Percentiles rank a stretch among this genome's conserved stretches.
Conservation (phyloP, 169 alveolate genomes). For the Plasmodium vinckei region DNA sequence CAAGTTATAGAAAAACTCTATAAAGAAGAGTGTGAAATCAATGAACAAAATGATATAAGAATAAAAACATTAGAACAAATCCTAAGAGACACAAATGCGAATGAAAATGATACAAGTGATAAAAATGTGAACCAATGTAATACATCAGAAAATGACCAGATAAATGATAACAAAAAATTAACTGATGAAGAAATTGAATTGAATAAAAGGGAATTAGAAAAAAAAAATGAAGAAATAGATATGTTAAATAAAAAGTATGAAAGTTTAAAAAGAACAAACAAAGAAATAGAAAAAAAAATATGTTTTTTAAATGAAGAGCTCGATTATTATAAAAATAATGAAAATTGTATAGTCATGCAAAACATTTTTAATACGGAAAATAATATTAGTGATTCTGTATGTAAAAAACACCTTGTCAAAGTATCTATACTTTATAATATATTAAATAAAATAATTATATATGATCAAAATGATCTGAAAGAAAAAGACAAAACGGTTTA, state of each 20-base stretch:
- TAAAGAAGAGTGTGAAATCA: constrained; percentile 49
- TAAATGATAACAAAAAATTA: background rate
- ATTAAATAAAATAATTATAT: constrained; percentile 48
- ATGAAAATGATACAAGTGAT: constrained; percentile 1
- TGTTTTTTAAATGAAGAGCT: constrained; percentile 62
- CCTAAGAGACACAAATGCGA: constrained; percentile 13
- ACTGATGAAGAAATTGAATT: constrained; percentile 17
- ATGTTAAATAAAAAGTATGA: constrained; percentile 55
- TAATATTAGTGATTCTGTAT: constrained; percentile 50
- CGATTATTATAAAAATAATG: constrained; percentile 76
- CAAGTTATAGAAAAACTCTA: constrained; percentile 62
- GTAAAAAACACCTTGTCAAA: constrained; percentile 54
- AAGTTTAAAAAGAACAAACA: constrained; percentile 52
- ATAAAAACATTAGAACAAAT: constrained; percentile 37
- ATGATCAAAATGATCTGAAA: constrained; percentile 50
- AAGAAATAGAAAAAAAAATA: constrained; percentile 61
- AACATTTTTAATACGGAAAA: constrained; percentile 71
- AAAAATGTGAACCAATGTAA: background rate
- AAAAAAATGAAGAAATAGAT: constrained; percentile 43
- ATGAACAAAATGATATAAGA: constrained; percentile 68
- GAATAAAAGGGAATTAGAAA: constrained; percentile 16
- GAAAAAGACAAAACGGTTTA: constrained; percentile 54
- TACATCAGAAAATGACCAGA: background rate
- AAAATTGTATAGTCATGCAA: constrained; percentile 73
- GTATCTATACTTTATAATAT: constrained; percentile 53